Evolutionary conservation across 495 filamentous ascomycete genomes (phyloP), one percentile per base, ranked within the genome.

Genomic region (Aspergillus olivimuriae): DNA sequence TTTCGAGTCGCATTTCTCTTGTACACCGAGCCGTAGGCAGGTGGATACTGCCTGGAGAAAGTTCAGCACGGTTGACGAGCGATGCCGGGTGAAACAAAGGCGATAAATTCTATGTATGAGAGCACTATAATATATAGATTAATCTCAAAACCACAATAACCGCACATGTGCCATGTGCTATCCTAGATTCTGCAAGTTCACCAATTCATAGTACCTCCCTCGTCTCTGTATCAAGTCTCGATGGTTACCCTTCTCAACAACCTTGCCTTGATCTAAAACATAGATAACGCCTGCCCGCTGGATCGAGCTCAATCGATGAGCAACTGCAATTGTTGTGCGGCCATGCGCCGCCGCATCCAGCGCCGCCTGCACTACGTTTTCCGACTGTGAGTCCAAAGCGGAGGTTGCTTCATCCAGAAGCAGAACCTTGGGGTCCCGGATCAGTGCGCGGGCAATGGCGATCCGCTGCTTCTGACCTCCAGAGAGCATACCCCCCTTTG

Each of bases 401-500:
- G 79, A 84, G 8, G 87, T 94, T 5, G 87, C 87, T 58, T 94
- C 87, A 44, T 94, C 87, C 0, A 94, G 69, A 4, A 94, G 74
- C 5, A 87, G 62, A 34, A 87, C 69, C 60, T 80, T 75, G 35
- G 87, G 79, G 57, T 84, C 69, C 24, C 87, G 73, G 33, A 87
- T 71, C 23, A 91, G 66, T 20, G 88, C 87, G 9, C 83, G 72
- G n/a, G 85, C 86, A 28, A 82, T 84, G 4, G 85, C 85, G 4
- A 91, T 74, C 20, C 87, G 81, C 56, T 94, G 87, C 52, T 88
- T 89, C 59, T 94, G 87, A 2, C 87, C 87, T 24, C 89, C 86
- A 2, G 83, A 87, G 11, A 94, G 70, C 63, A 87, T 80, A 33
- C 78, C 72, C 20, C 87, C 87, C 59, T 87, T 88, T 37, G 72